Evolutionary conservation across 2,329 filamentous ascomycete genomes (phyloP), one percentile per base, ranked within the genome.

Genomic region (Beauveria australis): DNA sequence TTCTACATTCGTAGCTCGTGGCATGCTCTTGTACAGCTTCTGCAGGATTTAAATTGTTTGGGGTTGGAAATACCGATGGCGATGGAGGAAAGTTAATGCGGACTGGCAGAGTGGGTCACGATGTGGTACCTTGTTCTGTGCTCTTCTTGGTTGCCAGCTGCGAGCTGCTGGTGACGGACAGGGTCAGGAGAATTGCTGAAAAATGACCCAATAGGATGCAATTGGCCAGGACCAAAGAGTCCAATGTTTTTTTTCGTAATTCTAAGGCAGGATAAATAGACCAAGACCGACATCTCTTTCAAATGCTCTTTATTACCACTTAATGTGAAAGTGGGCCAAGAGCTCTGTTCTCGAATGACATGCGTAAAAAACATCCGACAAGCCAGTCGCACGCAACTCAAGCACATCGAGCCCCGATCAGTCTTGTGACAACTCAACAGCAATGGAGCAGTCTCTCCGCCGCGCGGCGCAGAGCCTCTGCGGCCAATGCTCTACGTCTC

Each of bases 361-460:
- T 43, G 46, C 47, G 47, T 49, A 60, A 54, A 60, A 60, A 53
- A 53, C 58, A 48, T 53, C 41, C 30, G 49, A 60, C 30, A 43
- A 55, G 9, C 22, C 51, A 51, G 22, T 24, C 19, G 53, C 52
- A 59, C 62, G 55, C 43, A 28, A 28, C 58, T 60, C 62, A 65
- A 62, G 59, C 52, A 51, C 52, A 61, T 52, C 44, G 33, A 41
- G 68, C 63, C 62, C 19, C 22, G 16, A 14, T 6, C 41, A 40
- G 55, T 47, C 40, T 33, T 60, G 33, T 49, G 40, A 40, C 26
- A 46, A 37, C 46, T 19, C 24, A 26, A 40, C 44, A 53, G 43
- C 49, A 41, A 76, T 76, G 74, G 76, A 79, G 68, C 71, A 75
- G 49, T 70, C 72, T 63, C 64, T 77, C 62, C 76, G 74, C 61